A percentile compares a stretch with the other conserved stretches of the same genome.
Evolutionary conservation across 257 asterid species (phyloP).

Genomic region (Solanum acaule): DNA sequence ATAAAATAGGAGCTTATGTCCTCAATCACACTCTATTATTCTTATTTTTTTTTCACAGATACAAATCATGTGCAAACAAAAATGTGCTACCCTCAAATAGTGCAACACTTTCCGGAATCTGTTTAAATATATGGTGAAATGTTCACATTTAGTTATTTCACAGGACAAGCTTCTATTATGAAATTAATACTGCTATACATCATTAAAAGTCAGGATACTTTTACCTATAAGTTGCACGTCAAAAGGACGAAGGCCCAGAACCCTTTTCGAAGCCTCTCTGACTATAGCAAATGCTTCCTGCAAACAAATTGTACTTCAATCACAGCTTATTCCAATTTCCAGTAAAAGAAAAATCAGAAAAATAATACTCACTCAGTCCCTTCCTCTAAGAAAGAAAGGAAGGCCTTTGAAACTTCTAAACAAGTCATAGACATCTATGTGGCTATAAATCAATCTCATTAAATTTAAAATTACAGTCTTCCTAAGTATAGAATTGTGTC

Average conservation of each 20-base stretch:
- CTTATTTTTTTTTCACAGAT: neutral
- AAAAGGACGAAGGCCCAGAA: conserved; percentile 96
- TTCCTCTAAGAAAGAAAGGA: neutral
- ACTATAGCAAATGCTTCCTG: conserved; percentile 96
- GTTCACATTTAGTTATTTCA: neutral
- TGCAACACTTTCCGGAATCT: neutral
- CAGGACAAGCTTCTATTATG: neutral
- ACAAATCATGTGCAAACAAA: neutral
- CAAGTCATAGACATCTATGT: neutral
- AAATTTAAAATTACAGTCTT: neutral
- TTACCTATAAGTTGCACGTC: conserved; percentile 92
- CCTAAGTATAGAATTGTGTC: neutral
- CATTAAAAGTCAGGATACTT: neutral
- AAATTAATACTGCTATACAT: neutral
- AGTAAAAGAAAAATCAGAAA: neutral
- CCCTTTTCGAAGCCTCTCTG: conserved; percentile 95
- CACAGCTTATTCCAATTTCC: neutral
- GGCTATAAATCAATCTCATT: neutral
- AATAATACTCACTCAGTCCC: neutral
- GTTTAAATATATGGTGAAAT: neutral
- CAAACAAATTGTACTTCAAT: conserved; percentile 10
- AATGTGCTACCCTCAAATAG: neutral
- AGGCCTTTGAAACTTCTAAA: neutral
- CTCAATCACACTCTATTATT: neutral
- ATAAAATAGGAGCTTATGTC: neutral